Base-by-base conservation (phyloP, 768 basidiomycete species). In the Leccinum arenicola region DNA sequence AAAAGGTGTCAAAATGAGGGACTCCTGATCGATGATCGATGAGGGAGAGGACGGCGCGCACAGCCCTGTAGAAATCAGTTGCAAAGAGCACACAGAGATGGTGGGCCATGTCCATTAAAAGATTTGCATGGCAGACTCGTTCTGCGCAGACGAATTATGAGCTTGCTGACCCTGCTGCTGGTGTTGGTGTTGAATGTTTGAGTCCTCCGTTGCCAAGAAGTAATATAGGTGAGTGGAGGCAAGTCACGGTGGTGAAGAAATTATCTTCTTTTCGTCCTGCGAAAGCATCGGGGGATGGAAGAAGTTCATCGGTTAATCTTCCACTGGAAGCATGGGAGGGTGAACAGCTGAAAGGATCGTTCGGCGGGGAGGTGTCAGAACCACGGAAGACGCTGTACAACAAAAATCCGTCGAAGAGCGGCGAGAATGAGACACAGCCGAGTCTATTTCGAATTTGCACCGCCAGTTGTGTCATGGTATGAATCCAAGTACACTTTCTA, bases 311-410 rank as follows among this genome's bases (percentile, higher is more conserved):
- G 84, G 82, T 19, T 82, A 81, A 56, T 89, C 87, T 33, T 84
- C 84, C 5, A 74, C 58, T 0, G 83, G 82, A 3, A 87, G 76
- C 87, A 89, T 86, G 3, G 87, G 86, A 9, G 89, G 88, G 60
- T 91, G 89, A 61, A 86, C 78, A 84, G 69, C 19, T 80, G 77
- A 1, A 82, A 82, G 4, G 85, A 84, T 56, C 79, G 75, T 29
- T 81, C 81, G 63, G 84, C 82, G 5, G 83, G 76, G 64, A 88
- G 78, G 72, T 92, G 90, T 88, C 89, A 91, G 66, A 88, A 87
- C 7, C 84, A 15, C 84, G 76, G 29, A 85, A 73, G 4, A 81
- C 78, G n/a, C 78, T 80, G 43, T 82, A 77, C 8, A 90, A 0
- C 86, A 84, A 52, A 77, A 80, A 31, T 91, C 87, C 75, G 87